Evolutionary conservation across 139 green algal species (phyloP), one percentile per base, ranked within the genome.

Genomic region (Coccomyxa sp.): DNA sequence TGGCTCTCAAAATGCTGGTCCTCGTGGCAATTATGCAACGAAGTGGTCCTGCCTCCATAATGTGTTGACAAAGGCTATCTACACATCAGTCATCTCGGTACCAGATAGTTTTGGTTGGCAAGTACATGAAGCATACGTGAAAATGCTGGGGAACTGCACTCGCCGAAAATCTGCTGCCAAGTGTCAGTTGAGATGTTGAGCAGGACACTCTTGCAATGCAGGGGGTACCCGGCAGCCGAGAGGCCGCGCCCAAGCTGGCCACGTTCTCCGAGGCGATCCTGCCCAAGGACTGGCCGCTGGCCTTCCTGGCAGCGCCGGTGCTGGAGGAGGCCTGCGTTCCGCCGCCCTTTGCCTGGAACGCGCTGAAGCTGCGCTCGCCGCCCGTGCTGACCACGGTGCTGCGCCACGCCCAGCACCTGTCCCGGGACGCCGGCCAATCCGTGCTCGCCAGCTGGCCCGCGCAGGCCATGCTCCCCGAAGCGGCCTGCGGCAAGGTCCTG

Each of bases 281-380:
- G 34, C 58, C 12, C 0, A 37, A 37, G 35, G 89, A 94, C 86
- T 95, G 91, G 91, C 75, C 78, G 33, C 83, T 94, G 58, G 73
- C 76, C 8, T 94, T 88, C 88, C 84, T 82, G 8, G 77, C 82
- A 40, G 40, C 81, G 72, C 89, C 88, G 7, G 36, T 90, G 33
- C 29, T 94, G 35, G 73, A 68, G 18, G 44, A 80, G 2, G 73
- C 40, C 7, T 35, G 58, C n/a, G 24, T 78, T n/a, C 84, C 76
- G 39, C 83, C 88, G 6, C 7, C 81, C 5, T 74, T 77, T 37
- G 75, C 83, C 6, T 82, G 81, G 73, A 44, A 68, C 24, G 75
- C 78, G 73, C 68, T 94, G 39, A 40, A 85, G 2, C 33, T 94
- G 9, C 69, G 76, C 6, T 89, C 83, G 22, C 88, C 88, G 37